phyloP scores from a whole-genome alignment of 257 asterid genomes.

The Nemophila menziesii region DNA sequence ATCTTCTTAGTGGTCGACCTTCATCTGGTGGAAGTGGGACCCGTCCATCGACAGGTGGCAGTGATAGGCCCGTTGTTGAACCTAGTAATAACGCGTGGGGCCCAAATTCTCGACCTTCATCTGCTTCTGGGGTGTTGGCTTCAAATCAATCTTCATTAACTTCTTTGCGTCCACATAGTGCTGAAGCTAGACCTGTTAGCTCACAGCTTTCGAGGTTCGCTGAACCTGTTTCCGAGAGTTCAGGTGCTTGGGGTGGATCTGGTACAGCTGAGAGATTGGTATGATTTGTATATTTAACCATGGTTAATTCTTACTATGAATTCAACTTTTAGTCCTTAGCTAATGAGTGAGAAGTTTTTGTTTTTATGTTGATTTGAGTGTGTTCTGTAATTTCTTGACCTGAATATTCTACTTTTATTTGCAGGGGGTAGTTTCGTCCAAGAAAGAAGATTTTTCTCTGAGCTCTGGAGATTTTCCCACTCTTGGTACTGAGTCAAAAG shows the following conservation, averaged over 20 bases:
- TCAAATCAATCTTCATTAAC: conserved; percentile 60
- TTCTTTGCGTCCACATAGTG: conserved; percentile 76
- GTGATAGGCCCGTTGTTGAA: conserved; percentile 66
- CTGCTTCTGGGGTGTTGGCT: conserved; percentile 81
- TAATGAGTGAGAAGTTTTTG: background rate
- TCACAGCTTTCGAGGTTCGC: conserved; percentile 89
- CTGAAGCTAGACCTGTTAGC: conserved; percentile 90
- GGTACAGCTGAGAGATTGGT: conserved; percentile 65
- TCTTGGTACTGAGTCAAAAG: conserved; percentile 58
- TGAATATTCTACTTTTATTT: conserved; percentile 10
- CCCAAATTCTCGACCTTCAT: conserved; percentile 82
- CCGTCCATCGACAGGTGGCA: conserved; percentile 88
- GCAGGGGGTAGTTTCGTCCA: conserved; percentile 61
- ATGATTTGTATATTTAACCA: conserved; percentile 12
- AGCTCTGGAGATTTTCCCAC: conserved; percentile 92
- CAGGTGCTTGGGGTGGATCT: conserved; percentile 48
- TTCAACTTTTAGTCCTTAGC: background rate
- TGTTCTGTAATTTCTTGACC: background rate
- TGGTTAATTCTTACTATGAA: background rate
- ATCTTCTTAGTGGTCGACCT: conserved; percentile 68
- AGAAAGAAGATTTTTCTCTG: conserved; percentile 70
- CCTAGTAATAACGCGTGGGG: conserved; percentile 60
- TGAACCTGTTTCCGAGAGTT: conserved; percentile 51
- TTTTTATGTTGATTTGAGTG: background rate
- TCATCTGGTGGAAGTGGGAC: conserved; percentile 94